Percentiles rank a stretch among this genome's conserved stretches.
Evolutionary conservation across 2,329 filamentous ascomycete species (phyloP).

Genomic region (Neoscytalidium dimidiatum): DNA sequence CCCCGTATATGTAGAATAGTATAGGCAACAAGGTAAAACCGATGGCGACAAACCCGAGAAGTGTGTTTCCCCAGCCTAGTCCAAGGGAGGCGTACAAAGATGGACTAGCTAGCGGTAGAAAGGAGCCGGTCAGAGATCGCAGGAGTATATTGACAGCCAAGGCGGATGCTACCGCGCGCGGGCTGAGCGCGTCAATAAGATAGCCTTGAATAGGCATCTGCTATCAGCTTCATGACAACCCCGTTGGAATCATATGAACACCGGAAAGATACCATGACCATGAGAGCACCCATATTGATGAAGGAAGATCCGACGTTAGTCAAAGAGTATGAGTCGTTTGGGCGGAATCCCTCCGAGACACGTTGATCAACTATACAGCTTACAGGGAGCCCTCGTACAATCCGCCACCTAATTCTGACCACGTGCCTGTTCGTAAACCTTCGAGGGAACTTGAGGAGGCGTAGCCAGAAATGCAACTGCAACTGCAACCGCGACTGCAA

Average conservation of each 20-base stretch:
- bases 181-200: conserved; percentile 36
- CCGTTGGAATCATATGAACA: neutral
- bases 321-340: no score
- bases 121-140: conserved; percentile 22
- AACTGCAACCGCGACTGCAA: no score
- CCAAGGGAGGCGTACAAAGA: conserved; percentile 22
- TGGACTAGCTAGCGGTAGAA: conserved; percentile 26
- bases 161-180: conserved; percentile 35
- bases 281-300: neutral
- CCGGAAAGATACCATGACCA: neutral
- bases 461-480: no score
- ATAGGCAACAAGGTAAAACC: conserved; percentile 69
- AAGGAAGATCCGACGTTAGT: neutral
- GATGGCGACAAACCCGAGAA: conserved; percentile 70
- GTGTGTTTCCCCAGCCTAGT: conserved; percentile 28
- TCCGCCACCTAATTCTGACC: no score
- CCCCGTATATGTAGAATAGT: conserved; percentile 70
- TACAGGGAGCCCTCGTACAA: no score
- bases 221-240: neutral
- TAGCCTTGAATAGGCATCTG: conserved; percentile 33
- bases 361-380: no score
- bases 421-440: no score
- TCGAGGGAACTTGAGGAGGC: no score
- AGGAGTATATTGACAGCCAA: conserved; percentile 32
- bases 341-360: no score